phyloP scores from a whole-genome alignment of 768 basidiomycete species.

The Russula compacta region DNA sequence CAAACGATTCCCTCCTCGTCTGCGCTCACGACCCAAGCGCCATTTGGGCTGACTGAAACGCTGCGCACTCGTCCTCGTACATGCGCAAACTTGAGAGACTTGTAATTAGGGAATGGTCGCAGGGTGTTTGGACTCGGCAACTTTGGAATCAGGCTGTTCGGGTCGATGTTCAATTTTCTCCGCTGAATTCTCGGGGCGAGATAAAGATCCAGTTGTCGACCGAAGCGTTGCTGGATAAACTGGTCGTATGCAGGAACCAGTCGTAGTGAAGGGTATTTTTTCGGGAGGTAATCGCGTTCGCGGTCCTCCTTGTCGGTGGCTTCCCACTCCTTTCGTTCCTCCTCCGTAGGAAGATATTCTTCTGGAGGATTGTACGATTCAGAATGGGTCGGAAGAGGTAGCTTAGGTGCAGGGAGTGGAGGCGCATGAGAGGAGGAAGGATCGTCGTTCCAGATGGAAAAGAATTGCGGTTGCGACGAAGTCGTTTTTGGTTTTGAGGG shows the following conservation, averaged over 20 bases:
- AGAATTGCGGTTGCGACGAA: conserved; percentile 57
- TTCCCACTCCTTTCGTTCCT: conserved; percentile 79
- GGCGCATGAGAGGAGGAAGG: conserved; percentile 65
- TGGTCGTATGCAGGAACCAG: conserved; percentile 86
- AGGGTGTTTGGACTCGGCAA: conserved; percentile 86
- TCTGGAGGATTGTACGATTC: conserved; percentile 98
- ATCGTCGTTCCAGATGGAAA: conserved; percentile 85
- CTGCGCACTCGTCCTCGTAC: conserved; percentile 59
- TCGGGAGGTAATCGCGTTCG: conserved; percentile 79
- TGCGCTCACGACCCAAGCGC: conserved; percentile 86
- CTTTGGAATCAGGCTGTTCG: conserved; percentile 85
- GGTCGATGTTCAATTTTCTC: conserved; percentile 84
- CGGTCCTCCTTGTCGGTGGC: conserved; percentile 79
- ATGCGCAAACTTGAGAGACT: conserved; percentile 64
- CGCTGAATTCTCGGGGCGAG: conserved; percentile 88
- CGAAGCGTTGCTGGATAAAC: conserved; percentile 91
- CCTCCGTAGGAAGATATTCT: conserved; percentile 84
- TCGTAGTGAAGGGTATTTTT: conserved; percentile 77
- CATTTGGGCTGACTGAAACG: conserved; percentile 75
- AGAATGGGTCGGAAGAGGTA: conserved; percentile 79
- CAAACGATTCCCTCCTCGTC: conserved; percentile 82
- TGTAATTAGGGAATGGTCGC: conserved; percentile 89
- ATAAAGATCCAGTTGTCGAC: conserved; percentile 90
- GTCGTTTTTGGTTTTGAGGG: conserved; percentile 80
- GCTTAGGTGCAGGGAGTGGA: conserved; percentile 89